A percentile compares a stretch with the other conserved stretches of the same genome.
Conservation (phyloP, 192 early-diverging fungal genomes). For the Gonapodya sp. region DNA sequence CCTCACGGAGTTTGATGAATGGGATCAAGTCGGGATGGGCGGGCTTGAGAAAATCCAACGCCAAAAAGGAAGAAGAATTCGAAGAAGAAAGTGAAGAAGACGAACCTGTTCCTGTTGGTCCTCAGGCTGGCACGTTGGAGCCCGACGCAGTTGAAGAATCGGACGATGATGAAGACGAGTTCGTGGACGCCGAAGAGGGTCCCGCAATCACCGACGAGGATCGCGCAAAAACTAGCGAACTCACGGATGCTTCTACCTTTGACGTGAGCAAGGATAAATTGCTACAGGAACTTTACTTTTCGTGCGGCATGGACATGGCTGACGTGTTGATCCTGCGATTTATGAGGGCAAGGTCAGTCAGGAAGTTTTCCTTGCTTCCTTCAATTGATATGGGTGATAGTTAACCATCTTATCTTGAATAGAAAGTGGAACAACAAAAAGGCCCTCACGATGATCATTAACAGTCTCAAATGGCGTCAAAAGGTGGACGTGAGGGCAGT, state of each 20-base stretch:
- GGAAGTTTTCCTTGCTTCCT: slow-evolving; percentile 38
- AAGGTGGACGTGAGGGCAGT: slow-evolving; percentile 44
- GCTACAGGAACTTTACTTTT: slow-evolving; percentile 41
- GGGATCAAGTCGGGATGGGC: too few relatives aligned
- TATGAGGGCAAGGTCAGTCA: slow-evolving; percentile 48
- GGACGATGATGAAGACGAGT: background rate
- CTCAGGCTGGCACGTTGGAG: background rate
- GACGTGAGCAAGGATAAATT: slow-evolving; percentile 19
- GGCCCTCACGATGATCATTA: slow-evolving; percentile 60
- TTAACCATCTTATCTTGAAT: slow-evolving; percentile 72
- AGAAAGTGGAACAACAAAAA: slow-evolving; percentile 78
- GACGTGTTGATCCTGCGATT: slow-evolving; percentile 71
- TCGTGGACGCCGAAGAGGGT: background rate
- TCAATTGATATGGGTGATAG: slow-evolving; percentile 61
- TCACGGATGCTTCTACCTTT: background rate
- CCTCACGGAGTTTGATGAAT: background rate
- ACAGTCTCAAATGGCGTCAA: slow-evolving; percentile 64
- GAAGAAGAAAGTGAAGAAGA: too few relatives aligned
- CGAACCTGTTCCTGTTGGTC: too few relatives aligned
- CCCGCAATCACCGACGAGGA: background rate
- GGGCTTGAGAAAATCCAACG: too few relatives aligned
- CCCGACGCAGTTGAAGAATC: too few relatives aligned
- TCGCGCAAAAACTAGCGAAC: background rate
- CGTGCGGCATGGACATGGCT: slow-evolving; percentile 52
- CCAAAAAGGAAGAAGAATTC: too few relatives aligned